Evolutionary conservation across 305 asterid species (phyloP).

Genomic region (Fraxinus latifolia): DNA sequence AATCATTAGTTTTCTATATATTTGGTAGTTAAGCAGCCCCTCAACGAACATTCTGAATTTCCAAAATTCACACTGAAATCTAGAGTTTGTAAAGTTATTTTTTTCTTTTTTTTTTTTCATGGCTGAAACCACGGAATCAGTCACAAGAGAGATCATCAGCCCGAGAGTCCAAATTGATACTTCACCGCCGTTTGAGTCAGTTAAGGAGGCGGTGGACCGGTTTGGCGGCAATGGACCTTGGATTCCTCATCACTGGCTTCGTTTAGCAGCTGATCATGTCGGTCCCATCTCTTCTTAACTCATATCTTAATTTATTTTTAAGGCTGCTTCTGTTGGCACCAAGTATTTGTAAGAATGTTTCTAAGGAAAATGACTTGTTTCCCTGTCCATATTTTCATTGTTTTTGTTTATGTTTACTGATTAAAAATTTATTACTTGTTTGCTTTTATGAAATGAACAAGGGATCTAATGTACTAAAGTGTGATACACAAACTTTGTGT

Average conservation of each 20-base stretch:
- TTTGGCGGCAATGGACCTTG: constrained; percentile 87
- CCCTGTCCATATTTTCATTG: not conserved
- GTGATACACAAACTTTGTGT: not conserved
- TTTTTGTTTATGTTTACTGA: not conserved
- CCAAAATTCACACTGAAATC: constrained; percentile 4
- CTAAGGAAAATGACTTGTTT: not conserved
- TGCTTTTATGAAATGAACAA: not conserved
- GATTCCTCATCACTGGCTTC: constrained; percentile 72
- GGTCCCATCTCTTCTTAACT: constrained; percentile 9
- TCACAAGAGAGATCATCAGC: constrained; percentile 45
- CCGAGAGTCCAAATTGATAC: constrained; percentile 82
- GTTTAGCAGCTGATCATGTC: constrained; percentile 50
- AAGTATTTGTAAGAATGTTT: not conserved
- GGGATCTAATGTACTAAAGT: not conserved
- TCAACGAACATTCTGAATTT: constrained; percentile 27
- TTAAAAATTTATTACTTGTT: not conserved
- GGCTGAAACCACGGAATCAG: constrained; percentile 44
- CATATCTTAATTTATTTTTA: not conserved
- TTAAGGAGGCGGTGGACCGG: constrained; percentile 82
- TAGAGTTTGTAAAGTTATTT: not conserved
- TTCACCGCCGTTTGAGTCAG: constrained; percentile 79
- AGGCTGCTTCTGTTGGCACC: not conserved
- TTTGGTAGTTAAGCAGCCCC: constrained; percentile 1
- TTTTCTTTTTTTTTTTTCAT: constrained; percentile 12
- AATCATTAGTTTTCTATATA: constrained; percentile 6